Evolutionary conservation across 768 basidiomycete species (phyloP).

Genomic region (Hericium erinaceus): DNA sequence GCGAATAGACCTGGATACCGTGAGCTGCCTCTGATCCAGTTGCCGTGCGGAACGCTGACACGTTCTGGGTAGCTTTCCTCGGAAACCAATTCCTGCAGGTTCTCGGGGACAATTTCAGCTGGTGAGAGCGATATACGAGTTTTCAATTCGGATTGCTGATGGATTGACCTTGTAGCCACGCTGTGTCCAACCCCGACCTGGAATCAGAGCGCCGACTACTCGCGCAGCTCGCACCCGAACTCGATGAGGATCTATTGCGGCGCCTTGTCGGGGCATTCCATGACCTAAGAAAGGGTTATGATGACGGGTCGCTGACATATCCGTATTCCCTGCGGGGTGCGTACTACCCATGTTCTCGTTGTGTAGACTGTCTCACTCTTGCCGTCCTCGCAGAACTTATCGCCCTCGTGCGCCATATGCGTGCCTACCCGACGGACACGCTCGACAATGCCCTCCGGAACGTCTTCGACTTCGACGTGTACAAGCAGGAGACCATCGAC

Average conservation of each 20-base stretch:
- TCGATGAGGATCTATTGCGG: constrained; percentile 41
- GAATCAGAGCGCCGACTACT: constrained; percentile 54
- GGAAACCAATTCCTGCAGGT: constrained; percentile 69
- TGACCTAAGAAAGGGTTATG: constrained; percentile 50
- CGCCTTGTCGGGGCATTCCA: constrained; percentile 58
- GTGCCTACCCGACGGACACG: constrained; percentile 47
- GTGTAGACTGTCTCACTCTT: too few relatives aligned
- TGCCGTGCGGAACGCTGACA: not conserved
- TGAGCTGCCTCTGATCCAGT: constrained; percentile 21
- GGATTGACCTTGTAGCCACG: constrained; percentile 29
- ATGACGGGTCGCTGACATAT: constrained; percentile 47
- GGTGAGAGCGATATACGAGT: constrained; percentile 9
- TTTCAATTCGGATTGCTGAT: not conserved
- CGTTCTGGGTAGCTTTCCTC: constrained; percentile 44
- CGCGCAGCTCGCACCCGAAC: constrained; percentile 50
- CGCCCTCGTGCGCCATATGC: constrained; percentile 56
- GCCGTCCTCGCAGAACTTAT: constrained; percentile 40
- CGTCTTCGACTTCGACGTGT: constrained; percentile 64
- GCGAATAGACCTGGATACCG: constrained; percentile 67
- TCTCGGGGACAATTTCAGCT: constrained; percentile 59
- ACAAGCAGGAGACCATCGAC: constrained; percentile 55
- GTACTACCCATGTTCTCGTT: too few relatives aligned
- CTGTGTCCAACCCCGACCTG: constrained; percentile 59
- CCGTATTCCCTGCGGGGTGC: constrained; percentile 63
- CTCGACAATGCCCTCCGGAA: constrained; percentile 53